Conservation (phyloP, 257 asterid genomes). For the Solanum dulcamara region DNA sequence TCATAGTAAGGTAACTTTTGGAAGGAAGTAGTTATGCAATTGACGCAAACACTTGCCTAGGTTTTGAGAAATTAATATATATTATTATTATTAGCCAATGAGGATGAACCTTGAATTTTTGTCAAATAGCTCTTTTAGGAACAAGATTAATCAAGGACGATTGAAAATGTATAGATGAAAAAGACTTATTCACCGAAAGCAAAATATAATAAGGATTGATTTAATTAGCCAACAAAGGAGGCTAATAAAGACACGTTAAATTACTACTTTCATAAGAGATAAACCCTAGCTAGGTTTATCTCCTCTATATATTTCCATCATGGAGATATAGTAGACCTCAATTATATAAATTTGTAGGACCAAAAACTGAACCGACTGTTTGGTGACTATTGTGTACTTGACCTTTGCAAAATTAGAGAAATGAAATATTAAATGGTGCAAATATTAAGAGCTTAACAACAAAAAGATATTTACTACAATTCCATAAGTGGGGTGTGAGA, state of each 20-base stretch:
- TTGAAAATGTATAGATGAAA: neutral
- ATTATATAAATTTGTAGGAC: neutral
- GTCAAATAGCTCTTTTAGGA: neutral
- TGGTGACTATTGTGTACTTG: neutral
- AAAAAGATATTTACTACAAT: too few species aligned
- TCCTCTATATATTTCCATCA: neutral
- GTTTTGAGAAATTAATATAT: neutral
- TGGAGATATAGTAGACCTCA: neutral
- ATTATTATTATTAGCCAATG: neutral
- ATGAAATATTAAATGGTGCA: neutral
- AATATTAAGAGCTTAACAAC: neutral
- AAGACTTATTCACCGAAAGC: neutral
- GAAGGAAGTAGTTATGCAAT: neutral
- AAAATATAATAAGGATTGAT: neutral
- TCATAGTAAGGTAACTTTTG: neutral
- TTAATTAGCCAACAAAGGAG: neutral
- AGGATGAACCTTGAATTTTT: neutral
- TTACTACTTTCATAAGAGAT: neutral
- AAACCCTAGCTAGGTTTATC: neutral
- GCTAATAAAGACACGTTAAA: neutral
- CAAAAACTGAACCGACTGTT: neutral
- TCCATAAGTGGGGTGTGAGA: too few species aligned
- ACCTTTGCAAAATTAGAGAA: neutral
- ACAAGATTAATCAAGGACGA: neutral
- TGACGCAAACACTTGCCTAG: neutral